A percentile compares a stretch with the other conserved stretches of the same genome.
These are phyloP conservation scores for Piromyces finnis DNA, from an alignment of 192 early-diverging fungal species.

Conservation along the genomic window DNA sequence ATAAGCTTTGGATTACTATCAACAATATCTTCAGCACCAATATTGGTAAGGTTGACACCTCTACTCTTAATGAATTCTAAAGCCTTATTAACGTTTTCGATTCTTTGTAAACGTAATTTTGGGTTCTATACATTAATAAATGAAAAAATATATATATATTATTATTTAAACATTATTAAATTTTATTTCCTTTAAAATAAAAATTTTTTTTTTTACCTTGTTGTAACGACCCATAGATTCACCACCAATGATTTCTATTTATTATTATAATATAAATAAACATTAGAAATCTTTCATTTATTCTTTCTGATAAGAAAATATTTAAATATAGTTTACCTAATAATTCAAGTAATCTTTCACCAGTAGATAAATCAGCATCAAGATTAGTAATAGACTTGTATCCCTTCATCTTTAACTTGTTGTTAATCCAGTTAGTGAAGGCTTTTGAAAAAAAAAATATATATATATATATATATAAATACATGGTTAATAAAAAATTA, in stretches of 20 bases:
- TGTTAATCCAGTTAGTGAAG: constrained; percentile 58
- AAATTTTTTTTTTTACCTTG: constrained; percentile 9
- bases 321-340: too few relatives aligned
- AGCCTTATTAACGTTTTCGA: constrained; percentile 89
- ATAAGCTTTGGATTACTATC: constrained; percentile 80
- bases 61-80: constrained; percentile 79
- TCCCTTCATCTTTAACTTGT: constrained; percentile 32
- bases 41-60: constrained; percentile 78
- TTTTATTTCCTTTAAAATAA: too few relatives aligned
- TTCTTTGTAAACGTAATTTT: constrained; percentile 78
- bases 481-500: too few relatives aligned
- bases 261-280: not conserved
- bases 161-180: too few relatives aligned
- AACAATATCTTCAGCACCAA: constrained; percentile 96
- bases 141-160: too few relatives aligned
- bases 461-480: too few relatives aligned
- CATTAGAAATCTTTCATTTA: too few relatives aligned
- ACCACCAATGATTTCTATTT: constrained; percentile 84
- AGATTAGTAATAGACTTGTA: constrained; percentile 16
- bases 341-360: constrained; percentile 49
- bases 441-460: constrained; percentile 17
- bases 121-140: too few relatives aligned
- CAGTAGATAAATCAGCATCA: constrained; percentile 40
- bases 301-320: too few relatives aligned
- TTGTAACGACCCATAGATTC: constrained; percentile 72